phyloP scores from a whole-genome alignment of 306 rosid species.

The Cicer arietinum region DNA sequence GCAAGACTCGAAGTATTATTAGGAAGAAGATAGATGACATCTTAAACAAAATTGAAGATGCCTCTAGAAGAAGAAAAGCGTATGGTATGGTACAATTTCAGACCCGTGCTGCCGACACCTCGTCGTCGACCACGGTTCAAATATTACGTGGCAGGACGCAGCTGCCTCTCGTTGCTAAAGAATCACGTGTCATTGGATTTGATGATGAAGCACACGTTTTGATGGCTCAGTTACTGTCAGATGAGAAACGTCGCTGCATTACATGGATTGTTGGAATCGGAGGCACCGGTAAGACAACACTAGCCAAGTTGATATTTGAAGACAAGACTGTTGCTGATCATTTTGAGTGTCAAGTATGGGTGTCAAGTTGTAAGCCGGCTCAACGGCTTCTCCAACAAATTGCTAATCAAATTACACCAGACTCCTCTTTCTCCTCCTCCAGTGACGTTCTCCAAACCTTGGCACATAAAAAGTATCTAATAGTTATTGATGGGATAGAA shows the following conservation, averaged over 20 bases:
- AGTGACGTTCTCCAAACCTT: neutral
- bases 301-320: constrained; percentile 39
- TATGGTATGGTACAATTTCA: neutral
- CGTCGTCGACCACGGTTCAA: neutral
- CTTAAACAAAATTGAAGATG: constrained; percentile 8
- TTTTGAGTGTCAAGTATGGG: constrained; percentile 35
- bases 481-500: constrained; percentile 43
- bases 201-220: constrained; percentile 34
- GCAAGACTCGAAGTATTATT: neutral
- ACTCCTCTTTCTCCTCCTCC: no score
- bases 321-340: neutral
- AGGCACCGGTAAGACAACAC: constrained; percentile 53
- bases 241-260: neutral
- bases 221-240: constrained; percentile 11
- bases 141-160: neutral
- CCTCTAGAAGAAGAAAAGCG: neutral
- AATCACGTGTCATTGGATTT: constrained; percentile 35
- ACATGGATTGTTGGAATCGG: constrained; percentile 42
- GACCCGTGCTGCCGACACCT: neutral
- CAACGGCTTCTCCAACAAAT: neutral
- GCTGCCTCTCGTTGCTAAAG: neutral
- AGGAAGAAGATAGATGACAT: neutral
- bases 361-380: neutral
- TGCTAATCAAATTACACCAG: neutral
- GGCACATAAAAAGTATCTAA: neutral